phyloP scores from a whole-genome alignment of 371 early-diverging fungal genomes.

The Mucor circinelloides region DNA sequence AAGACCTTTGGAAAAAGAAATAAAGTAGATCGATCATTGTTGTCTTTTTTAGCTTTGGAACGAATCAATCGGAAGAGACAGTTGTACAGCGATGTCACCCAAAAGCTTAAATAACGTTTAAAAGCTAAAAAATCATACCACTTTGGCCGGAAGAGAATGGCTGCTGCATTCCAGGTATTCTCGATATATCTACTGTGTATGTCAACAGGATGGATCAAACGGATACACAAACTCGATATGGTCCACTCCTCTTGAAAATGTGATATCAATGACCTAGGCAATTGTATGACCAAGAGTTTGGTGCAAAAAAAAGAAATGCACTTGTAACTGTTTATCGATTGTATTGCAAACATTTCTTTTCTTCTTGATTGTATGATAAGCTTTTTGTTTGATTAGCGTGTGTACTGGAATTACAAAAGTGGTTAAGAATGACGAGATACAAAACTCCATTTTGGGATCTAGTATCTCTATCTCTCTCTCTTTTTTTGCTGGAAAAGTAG shows the following conservation, averaged over 20 bases:
- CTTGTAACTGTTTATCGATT: background rate
- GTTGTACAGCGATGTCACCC: background rate
- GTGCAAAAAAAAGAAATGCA: background rate
- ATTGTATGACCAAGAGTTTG: background rate
- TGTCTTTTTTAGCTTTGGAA: background rate
- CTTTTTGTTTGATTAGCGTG: background rate
- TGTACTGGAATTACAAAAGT: background rate
- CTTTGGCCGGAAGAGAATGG: background rate
- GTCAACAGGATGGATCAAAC: too few species aligned
- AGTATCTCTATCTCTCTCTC: background rate
- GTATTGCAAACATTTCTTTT: background rate
- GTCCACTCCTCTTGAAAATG: background rate
- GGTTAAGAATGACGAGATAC: background rate
- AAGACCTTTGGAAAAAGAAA: background rate
- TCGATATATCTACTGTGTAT: too few species aligned
- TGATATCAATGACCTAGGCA: background rate
- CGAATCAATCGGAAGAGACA: background rate
- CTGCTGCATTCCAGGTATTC: too few species aligned
- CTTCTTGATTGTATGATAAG: background rate
- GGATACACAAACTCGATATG: too few species aligned
- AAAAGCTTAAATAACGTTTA: background rate
- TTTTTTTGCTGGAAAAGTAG: background rate
- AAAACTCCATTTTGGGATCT: background rate
- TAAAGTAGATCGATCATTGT: background rate
- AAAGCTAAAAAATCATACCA: background rate